These are phyloP conservation scores for Tuber magnatum DNA, from an alignment of 495 filamentous ascomycete species.

Conservation along the genomic window DNA sequence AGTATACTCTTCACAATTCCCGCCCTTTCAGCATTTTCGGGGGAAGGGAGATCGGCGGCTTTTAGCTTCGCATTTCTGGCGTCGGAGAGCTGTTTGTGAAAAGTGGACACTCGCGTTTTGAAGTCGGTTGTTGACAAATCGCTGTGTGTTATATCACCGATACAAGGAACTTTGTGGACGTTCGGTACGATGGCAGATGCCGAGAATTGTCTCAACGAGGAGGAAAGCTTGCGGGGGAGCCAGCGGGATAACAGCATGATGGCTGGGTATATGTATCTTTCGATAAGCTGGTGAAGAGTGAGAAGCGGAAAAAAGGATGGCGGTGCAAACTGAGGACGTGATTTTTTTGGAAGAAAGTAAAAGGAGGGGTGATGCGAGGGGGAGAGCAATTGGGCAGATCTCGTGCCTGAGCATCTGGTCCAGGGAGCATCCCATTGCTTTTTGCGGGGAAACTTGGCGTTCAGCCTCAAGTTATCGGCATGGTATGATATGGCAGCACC, in stretches of 20 bases:
- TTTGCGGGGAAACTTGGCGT: conserved; percentile 1
- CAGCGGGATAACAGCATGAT: conserved; percentile 43
- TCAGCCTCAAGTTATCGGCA: background rate
- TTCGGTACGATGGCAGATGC: conserved; percentile 48
- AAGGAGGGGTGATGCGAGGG: background rate
- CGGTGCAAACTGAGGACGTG: background rate
- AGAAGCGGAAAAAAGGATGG: background rate
- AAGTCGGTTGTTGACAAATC: conserved; percentile 59
- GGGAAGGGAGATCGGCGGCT: conserved; percentile 44
- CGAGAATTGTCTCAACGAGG: conserved; percentile 53
- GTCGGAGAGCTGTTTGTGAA: conserved; percentile 72
- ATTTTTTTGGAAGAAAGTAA: background rate
- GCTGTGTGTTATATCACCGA: conserved; percentile 73
- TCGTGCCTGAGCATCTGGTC: background rate
- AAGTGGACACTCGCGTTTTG: conserved; percentile 71
- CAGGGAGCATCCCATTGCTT: background rate
- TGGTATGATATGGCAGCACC: background rate
- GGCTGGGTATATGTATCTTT: background rate
- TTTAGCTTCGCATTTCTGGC: conserved; percentile 74
- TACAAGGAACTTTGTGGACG: conserved; percentile 55
- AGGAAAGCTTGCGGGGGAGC: conserved; percentile 39
- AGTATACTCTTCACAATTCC: conserved; percentile 57
- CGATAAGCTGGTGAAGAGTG: background rate
- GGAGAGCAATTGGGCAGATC: background rate
- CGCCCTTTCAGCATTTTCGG: conserved; percentile 21